phyloP scores from a whole-genome alignment of 2,329 filamentous ascomycete genomes.

The Scorias spongiosa region DNA sequence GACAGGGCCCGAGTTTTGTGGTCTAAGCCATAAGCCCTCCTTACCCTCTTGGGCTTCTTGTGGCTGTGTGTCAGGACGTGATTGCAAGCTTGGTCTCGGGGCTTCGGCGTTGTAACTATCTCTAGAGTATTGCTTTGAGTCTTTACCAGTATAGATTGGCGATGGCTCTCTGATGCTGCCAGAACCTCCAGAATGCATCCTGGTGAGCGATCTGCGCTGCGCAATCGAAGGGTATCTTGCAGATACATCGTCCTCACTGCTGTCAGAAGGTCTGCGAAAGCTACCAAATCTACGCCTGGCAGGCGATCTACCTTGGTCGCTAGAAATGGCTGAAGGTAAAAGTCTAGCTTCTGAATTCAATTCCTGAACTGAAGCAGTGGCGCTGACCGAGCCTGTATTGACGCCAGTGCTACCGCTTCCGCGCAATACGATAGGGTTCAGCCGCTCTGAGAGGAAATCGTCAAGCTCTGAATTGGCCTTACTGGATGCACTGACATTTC shows the following conservation, averaged over 20 bases:
- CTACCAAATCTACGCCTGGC: conserved; percentile 5
- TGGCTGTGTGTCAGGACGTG: conserved; percentile 1
- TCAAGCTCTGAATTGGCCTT: conserved; percentile 29
- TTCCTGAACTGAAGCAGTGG: conserved; percentile 1
- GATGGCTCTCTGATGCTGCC: conserved; percentile 4
- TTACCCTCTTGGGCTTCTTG: conserved; percentile 10
- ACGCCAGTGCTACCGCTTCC: conserved; percentile 26
- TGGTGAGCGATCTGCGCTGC: conserved; percentile 7
- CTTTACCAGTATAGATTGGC: conserved; percentile 6
- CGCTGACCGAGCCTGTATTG: conserved; percentile 7
- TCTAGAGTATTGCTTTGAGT: neutral
- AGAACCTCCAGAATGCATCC: conserved; percentile 6
- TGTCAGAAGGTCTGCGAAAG: conserved; percentile 8
- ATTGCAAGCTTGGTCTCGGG: conserved; percentile 6
- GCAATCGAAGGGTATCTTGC: conserved; percentile 5
- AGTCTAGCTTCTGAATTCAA: conserved; percentile 10
- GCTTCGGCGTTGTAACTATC: conserved; percentile 7
- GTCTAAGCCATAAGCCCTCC: conserved; percentile 23
- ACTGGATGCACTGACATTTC: conserved; percentile 29
- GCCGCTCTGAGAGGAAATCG: conserved; percentile 29
- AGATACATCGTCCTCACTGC: conserved; percentile 11
- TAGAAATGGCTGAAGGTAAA: conserved; percentile 16
- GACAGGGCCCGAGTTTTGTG: neutral
- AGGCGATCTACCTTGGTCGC: conserved; percentile 2
- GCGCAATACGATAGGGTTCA: conserved; percentile 29